Evolutionary conservation across 2,329 filamentous ascomycete species (phyloP).

Genomic region (Cercospora sp.): DNA sequence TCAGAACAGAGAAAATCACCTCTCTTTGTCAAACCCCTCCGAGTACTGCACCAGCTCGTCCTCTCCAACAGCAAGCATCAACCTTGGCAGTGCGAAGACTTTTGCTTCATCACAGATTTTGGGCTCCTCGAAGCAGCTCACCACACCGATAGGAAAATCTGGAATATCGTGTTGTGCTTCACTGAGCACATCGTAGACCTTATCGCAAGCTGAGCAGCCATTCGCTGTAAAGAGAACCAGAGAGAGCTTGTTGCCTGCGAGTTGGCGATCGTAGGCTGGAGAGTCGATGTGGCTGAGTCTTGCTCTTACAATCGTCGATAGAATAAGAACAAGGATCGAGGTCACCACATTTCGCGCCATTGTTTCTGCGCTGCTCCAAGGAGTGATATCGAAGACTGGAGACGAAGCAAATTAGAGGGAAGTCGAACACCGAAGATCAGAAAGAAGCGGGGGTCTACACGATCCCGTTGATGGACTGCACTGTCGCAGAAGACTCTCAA

Average conservation of each 20-base stretch:
- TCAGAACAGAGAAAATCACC: neutral
- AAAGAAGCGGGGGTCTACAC: too few species aligned
- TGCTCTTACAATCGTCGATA: neutral
- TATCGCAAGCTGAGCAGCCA: neutral
- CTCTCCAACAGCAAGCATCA: neutral
- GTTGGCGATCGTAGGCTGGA: neutral
- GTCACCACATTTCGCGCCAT: neutral
- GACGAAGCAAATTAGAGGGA: too few species aligned
- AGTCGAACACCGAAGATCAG: too few species aligned
- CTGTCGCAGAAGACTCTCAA: neutral
- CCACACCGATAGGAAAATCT: neutral
- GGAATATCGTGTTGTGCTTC: neutral
- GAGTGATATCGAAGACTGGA: too few species aligned
- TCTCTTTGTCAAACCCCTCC: neutral
- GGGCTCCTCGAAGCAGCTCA: neutral
- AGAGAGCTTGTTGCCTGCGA: neutral
- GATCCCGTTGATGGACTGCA: too few species aligned
- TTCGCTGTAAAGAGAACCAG: neutral
- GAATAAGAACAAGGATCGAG: neutral
- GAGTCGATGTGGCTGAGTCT: neutral
- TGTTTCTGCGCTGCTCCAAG: neutral
- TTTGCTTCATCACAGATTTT: neutral
- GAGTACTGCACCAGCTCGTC: neutral
- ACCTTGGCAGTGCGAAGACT: neutral
- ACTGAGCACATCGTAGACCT: neutral